Evolutionary conservation across 2,329 filamentous ascomycete genomes (phyloP), one percentile per base, ranked within the genome.

Genomic region (Clarireedia sp.): DNA sequence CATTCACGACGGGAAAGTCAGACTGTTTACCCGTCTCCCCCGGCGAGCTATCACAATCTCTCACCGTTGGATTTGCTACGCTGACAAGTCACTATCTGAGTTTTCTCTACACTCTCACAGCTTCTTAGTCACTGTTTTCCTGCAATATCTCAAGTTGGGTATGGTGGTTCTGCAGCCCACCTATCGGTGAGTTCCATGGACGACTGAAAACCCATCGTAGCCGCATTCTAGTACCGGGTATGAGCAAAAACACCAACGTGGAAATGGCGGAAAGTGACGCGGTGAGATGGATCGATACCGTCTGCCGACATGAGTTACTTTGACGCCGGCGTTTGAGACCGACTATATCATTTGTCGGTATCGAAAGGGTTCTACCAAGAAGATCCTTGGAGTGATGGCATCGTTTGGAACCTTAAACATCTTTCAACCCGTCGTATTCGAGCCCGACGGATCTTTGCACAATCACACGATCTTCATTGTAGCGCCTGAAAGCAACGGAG

Each of bases 251-350:
- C 19, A 26, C 16, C 17, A 46, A 46, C 43, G 24, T 46, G 29
- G 29, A 33, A 33, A 33, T 14, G 43, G 21, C 43, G 21, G 16
- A 19, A 19, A 46, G 14, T 24, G 21, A 45, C 41, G 19, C 44
- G 19, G 45, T 23, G 16, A 37, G 21, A 24, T 53, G 45, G 41
- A 19, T 43, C 21, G 47, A 24, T 14, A 16, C 21, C 9, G 23
- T 38, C 12, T 38, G 10, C 23, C 14, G 16, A 17, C 21, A 23
- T 14, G 4, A 33, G 17, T 44, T 44, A 17, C 21, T 40, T 40
- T 50, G 45, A 44, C 52, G 44, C 23, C 52, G 36, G 37, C 37
- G 26, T 50, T 54, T 44, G 46, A 26, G 52, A 40, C 23, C 24
- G 6, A 26, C 19, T 45, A 45, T 45, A 45, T 45, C 41, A 45